Evolutionary conservation across 352 stramenopile genomes (phyloP), one percentile per base, ranked within the genome.

Genomic region (Pythium graminicola): DNA sequence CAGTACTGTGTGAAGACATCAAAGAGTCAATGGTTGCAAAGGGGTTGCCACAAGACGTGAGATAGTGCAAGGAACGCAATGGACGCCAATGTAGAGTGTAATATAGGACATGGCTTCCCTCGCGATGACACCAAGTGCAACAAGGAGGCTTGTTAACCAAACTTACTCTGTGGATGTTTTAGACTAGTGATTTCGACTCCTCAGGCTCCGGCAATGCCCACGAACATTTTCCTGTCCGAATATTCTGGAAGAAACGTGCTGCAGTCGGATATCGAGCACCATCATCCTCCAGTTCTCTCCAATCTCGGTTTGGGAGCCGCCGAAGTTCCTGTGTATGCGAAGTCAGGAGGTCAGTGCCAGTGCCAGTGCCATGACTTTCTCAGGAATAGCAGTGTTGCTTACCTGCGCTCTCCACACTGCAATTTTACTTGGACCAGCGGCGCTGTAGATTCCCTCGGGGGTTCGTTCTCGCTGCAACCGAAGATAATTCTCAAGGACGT

Each of bases 401-500:
- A 56, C 49, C 27, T 49, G 57, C 1, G 77, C 68, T 43, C 65
- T 60, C 52, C 63, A 65, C 10, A 74, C 49, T 4, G 67, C 57
- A n/a, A 79, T 67, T 40, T 69, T 78, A 41, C 76, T 69, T 8
- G 78, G 81, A 0, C 81, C 81, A 2, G 65, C 62, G 27, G 60
- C 55, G 13, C 44, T 60, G 57, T 87, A 89, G n/a, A 73, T 27
- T 3, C 81, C 69, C 10, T 64, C 57, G 13, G 78, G 70, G 3
- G 67, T 60, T 31, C 76, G 67, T 45, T 88, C 78, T 6, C 68
- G 55, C 26, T 82, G 58, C 2, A 92, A 58, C 3, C 75, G 68
- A 11, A 64, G 38, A 29, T 88, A 89, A 36, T 89, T 89, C 33
- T 76, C 70, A 9, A 87, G 8, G 11, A 87, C 47, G 1, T 57